Percentiles rank a stretch among this genome's conserved stretches.
Evolutionary conservation across 352 stramenopile species (phyloP).

Genomic region (Globisporangium yorkense): DNA sequence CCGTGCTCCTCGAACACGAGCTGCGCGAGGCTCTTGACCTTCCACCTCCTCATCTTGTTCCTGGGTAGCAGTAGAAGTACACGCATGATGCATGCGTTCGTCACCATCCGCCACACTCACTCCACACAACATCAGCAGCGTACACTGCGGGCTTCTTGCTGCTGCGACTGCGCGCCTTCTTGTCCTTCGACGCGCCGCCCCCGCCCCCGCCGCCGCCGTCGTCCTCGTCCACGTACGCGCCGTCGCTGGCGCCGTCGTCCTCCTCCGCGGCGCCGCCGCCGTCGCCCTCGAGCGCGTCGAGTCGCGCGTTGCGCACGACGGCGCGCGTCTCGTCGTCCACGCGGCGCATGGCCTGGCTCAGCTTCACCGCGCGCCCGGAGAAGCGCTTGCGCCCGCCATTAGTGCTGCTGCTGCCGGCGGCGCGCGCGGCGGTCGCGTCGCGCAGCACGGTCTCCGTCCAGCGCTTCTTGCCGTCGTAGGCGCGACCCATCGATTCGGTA

Average conservation of each 20-base stretch:
- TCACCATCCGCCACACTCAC: not conserved
- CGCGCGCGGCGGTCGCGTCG: constrained; percentile 20
- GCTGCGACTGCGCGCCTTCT: constrained; percentile 34
- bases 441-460: constrained; percentile 80
- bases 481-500: constrained; percentile 44
- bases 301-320: constrained; percentile 76
- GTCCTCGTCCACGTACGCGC: constrained; percentile 77
- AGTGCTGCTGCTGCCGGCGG: constrained; percentile 1
- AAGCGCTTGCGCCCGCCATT: constrained; percentile 42
- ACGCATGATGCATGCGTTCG: not conserved
- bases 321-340: constrained; percentile 81
- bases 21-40: constrained; percentile 86
- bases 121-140: no score
- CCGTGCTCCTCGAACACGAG: constrained; percentile 82
- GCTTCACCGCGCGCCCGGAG: constrained; percentile 60
- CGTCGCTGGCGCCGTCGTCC: constrained; percentile 43
- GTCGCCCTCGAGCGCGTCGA: constrained; percentile 87
- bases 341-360: constrained; percentile 78
- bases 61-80: not conserved
- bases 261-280: constrained; percentile 56
- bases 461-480: constrained; percentile 78
- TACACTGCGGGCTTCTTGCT: constrained; percentile 8
- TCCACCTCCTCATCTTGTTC: constrained; percentile 43
- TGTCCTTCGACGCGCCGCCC: constrained; percentile 16
- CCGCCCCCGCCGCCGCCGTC: constrained; percentile 6